A percentile compares a stretch with the other conserved stretches of the same genome.
Evolutionary conservation across 306 rosid genomes (phyloP).

Genomic region (Pyrus betulifolia): DNA sequence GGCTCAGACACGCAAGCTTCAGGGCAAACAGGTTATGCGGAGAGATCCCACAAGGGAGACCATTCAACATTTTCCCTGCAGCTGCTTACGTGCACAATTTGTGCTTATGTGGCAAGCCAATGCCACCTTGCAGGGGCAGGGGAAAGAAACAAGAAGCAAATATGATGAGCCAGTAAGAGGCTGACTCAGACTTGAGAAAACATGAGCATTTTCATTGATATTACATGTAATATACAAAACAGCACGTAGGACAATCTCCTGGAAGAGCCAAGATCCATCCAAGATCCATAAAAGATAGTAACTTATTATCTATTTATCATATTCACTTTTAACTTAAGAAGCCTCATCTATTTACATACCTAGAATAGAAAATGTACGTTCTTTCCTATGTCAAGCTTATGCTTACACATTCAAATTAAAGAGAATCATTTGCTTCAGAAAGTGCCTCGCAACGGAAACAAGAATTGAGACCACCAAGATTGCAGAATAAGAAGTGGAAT

Average conservation of each 20-base stretch:
- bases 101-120: conserved; percentile 85
- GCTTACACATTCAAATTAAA: background rate
- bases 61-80: conserved; percentile 67
- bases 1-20: conserved; percentile 69
- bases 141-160: conserved; percentile 16
- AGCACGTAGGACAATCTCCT: background rate
- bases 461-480: background rate
- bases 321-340: background rate
- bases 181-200: conserved; percentile 33
- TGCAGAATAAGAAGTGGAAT: background rate
- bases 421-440: background rate
- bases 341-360: background rate
- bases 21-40: conserved; percentile 90
- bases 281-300: background rate
- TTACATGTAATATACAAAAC: background rate
- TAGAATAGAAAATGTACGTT: background rate
- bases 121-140: conserved; percentile 54
- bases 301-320: background rate
- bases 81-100: conserved; percentile 81
- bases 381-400: background rate
- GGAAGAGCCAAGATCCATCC: background rate
- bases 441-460: background rate
- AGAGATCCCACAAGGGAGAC: conserved; percentile 84
- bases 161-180: conserved; percentile 43
- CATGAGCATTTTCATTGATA: conserved; percentile 23